Evolutionary conservation across 495 filamentous ascomycete genomes (phyloP), one percentile per base, ranked within the genome.

Genomic region (Podospora appendiculata): DNA sequence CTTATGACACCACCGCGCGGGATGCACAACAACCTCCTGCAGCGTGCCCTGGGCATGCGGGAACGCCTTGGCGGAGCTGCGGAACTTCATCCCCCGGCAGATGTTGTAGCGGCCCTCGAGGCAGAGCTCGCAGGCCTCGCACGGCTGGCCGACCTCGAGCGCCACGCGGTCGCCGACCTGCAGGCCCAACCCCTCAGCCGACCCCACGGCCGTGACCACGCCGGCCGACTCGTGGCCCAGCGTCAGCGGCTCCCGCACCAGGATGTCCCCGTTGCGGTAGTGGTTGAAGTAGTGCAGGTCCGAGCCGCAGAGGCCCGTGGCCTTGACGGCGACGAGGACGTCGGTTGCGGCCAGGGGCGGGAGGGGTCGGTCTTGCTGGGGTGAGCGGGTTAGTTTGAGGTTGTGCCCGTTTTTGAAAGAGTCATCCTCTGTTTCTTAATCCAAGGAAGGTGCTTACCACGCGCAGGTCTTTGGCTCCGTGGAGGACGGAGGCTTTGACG

Each of bases 11-110:
- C 80, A 87, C 46, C 62, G 69, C 8, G 83, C 86, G 0, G 88
- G 87, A 62, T 90, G 88, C 61, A 86, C 87, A 38, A 91, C 83
- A 51, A 78, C 74, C 52, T 86, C 83, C 73, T 91, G 89, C 45
- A 95, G 72, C 11, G 89, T 94, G 13, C 89, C 89, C 70, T 94
- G 88, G 17, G 81, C 76, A 58, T 94, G 89, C 4, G 88, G 87
- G 66, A 83, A 85, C 32, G 73, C 67, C 70, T 90, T 91, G 13
- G 89, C 89, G 44, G 83, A 88, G 61, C 82, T 85, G 44, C 88
- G 75, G 69, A 95, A 95, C 45, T 72, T 74, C 80, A 95, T 85
- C 9, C 70, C 66, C n/a, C 76, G 73, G 75, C 89, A 95, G 70
- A 95, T 87, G 67, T 94, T 95, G 66, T 94, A 93, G 47, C 88